These are phyloP conservation scores for Hypholoma sublateritium DNA, from an alignment of 768 basidiomycete species.

Conservation along the genomic window DNA sequence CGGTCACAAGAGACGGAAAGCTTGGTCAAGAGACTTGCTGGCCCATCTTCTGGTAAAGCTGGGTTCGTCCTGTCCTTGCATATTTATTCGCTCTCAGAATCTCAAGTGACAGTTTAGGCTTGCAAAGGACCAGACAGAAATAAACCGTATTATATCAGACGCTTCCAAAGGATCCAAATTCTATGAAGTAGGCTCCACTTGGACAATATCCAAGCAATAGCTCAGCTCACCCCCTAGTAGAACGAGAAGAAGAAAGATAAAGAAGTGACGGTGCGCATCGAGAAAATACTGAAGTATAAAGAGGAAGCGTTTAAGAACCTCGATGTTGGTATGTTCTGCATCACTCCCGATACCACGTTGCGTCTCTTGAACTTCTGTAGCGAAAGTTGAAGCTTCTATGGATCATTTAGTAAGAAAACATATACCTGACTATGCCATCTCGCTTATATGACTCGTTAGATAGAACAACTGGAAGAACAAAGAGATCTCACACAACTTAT, in stretches of 20 bases:
- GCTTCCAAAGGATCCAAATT: constrained; percentile 93
- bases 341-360: constrained; percentile 3
- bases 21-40: constrained; percentile 78
- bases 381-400: constrained; percentile 58
- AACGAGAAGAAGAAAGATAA: constrained; percentile 92
- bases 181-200: constrained; percentile 60
- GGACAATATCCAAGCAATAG: neutral
- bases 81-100: neutral
- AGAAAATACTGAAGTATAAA: constrained; percentile 61
- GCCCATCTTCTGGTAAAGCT: constrained; percentile 87
- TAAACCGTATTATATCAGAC: constrained; percentile 87
- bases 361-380: constrained; percentile 30
- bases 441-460: constrained; percentile 31
- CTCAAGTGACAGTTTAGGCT: constrained; percentile 42
- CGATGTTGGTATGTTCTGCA: constrained; percentile 50
- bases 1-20: constrained; percentile 62
- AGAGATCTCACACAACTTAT: constrained; percentile 83
- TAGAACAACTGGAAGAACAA: constrained; percentile 61
- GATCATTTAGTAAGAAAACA: constrained; percentile 59
- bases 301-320: constrained; percentile 56
- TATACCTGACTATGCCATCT: neutral
- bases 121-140: constrained; percentile 76
- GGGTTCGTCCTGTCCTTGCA: constrained; percentile 49
- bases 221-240: constrained; percentile 31
- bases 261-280: constrained; percentile 76